Base-by-base conservation (phyloP, 805 yeast genomes). In the Zygosaccharomyces kombuchaensis region DNA sequence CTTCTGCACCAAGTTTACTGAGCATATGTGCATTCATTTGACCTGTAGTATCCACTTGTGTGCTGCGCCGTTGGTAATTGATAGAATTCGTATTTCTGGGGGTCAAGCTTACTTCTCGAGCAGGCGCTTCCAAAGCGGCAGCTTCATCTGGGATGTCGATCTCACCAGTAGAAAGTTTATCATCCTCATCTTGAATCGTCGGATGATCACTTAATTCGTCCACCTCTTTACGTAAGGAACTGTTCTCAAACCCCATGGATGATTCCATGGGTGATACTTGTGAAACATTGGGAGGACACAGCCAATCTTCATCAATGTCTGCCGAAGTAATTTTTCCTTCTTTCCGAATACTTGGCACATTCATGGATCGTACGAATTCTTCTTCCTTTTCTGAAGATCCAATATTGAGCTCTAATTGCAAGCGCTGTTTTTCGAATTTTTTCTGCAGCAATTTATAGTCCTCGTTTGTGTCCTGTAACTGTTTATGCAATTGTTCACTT, bases 1-100 rank as follows among this genome's bases (percentile, higher is more conserved):
- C 80, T 40, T 81, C 87, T 0, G 86, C 69, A 37, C 90, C 81
- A 73, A 93, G 74, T 56, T 83, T 86, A 50, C 84, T 80, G 39
- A 87, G 76, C 43, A 87, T 62, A 59, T 85, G 96, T 2, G 66
- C 57, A 43, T 59, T 64, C 44, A 56, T 47, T 36, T 54, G 59
- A 23, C 43, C 47, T 5, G 50, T 32, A 25, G 31, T 30, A n/a
- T 43, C 45, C n/a, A 41, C 44, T 30, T 49, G 49, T 2, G 53
- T 36, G 13, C 46, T 43, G 21, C 37, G 34, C 30, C 41, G 46
- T 19, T 38, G 44, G n/a, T 39, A 29, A 23, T 42, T 43, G 26
- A 31, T 41, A 21, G 53, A 49, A 40, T 44, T 45, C 8, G 50
- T 36, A 16, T 54, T 25, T 26, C 22, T 42, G 21, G 53, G 46